Conservation (phyloP, 2,329 filamentous ascomycete species). For the Fusarium xylarioides region DNA sequence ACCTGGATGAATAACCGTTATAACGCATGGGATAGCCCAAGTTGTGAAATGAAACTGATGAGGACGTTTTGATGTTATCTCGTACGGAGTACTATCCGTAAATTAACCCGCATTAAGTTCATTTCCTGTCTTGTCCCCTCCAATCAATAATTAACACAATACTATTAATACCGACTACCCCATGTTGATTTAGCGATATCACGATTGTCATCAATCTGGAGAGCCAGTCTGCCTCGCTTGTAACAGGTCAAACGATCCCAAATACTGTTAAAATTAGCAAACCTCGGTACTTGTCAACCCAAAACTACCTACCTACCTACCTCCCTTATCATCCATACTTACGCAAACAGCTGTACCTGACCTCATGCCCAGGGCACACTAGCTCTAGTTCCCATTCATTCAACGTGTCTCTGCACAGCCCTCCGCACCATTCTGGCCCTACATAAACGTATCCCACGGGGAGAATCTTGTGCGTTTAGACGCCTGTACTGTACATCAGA, state of each 20-base stretch:
- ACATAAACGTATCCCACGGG: background rate
- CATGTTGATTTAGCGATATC: constrained; percentile 18
- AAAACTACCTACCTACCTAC: background rate
- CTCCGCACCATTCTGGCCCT: constrained; percentile 27
- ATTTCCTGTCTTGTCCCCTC: background rate
- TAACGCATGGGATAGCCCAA: background rate
- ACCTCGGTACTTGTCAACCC: background rate
- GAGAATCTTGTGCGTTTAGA: constrained; percentile 9
- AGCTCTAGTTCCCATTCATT: constrained; percentile 28
- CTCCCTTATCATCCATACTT: background rate
- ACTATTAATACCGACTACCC: background rate
- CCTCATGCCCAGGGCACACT: background rate
- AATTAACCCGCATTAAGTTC: background rate
- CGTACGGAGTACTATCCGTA: no score
- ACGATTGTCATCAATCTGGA: constrained; percentile 6
- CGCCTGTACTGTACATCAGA: constrained; percentile 10
- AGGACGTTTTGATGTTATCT: background rate
- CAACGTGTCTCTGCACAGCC: constrained; percentile 42
- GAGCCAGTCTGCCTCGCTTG: constrained; percentile 14
- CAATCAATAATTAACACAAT: background rate
- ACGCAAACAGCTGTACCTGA: background rate
- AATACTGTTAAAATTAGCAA: constrained; percentile 38
- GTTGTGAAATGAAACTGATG: background rate
- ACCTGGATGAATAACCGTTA: background rate
- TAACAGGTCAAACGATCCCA: constrained; percentile 11